Conservation (phyloP, 1,139 yeast genomes). For the Debaryomyces sp. region DNA sequence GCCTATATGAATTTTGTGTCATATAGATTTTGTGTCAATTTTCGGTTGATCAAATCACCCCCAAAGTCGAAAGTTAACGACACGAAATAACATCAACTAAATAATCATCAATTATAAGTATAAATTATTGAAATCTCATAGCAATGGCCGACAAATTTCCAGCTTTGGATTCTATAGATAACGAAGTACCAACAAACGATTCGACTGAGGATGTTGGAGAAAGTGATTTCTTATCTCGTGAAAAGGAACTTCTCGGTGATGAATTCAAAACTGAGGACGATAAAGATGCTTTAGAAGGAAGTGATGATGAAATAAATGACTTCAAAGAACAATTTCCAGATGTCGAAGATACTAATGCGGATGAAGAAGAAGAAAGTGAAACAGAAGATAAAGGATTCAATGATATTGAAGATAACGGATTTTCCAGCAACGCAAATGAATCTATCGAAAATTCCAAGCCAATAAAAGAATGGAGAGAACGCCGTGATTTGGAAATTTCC, state of each 20-base stretch:
- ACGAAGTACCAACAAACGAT: slow-evolving; percentile 34
- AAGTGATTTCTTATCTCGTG: slow-evolving; percentile 80
- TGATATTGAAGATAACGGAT: slow-evolving; percentile 21
- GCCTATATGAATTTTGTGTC: slow-evolving; percentile 1
- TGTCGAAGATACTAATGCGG: slow-evolving; percentile 36
- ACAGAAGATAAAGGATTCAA: slow-evolving; percentile 17
- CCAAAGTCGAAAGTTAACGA: slow-evolving; percentile 6
- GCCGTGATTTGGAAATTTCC: slow-evolving; percentile 78
- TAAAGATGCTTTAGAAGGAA: slow-evolving; percentile 51
- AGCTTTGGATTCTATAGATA: slow-evolving; percentile 62
- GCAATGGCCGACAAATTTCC: slow-evolving; percentile 88
- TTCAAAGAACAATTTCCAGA: slow-evolving; percentile 72
- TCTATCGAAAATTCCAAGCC: slow-evolving; percentile 50
- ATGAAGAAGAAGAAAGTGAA: slow-evolving; percentile 16
- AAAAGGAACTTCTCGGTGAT: slow-evolving; percentile 81
- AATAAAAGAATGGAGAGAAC: slow-evolving; percentile 79
- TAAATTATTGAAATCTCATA: background rate
- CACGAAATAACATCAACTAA: background rate
- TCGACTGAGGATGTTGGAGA: slow-evolving; percentile 27
- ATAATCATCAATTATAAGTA: background rate
- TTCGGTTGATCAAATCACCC: slow-evolving; percentile 2
- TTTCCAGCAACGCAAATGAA: slow-evolving; percentile 24
- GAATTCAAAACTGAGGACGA: slow-evolving; percentile 76
- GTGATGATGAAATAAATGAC: slow-evolving; percentile 64
- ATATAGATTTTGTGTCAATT: slow-evolving; percentile 3